Conservation (phyloP, 2,329 filamentous ascomycete species). For the Clonostachys byssicola region DNA sequence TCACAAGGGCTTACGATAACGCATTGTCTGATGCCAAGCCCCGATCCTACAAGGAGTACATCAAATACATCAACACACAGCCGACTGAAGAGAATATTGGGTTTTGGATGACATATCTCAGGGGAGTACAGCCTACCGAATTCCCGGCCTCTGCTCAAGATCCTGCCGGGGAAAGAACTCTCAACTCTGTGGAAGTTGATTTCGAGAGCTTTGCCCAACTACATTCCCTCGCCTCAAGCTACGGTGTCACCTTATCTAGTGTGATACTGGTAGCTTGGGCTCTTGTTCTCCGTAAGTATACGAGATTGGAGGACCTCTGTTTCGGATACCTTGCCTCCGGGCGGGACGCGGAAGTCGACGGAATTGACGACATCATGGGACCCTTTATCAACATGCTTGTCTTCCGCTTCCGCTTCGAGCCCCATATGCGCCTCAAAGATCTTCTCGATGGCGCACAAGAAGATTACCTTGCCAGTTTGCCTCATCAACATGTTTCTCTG, state of each 20-base stretch:
- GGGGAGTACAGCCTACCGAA: slow-evolving; percentile 1
- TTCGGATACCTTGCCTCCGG: slow-evolving; percentile 52
- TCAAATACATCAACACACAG: slow-evolving; percentile 7
- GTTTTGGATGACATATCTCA: slow-evolving; percentile 10
- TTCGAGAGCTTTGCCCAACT: slow-evolving; percentile 1
- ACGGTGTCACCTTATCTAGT: slow-evolving; percentile 39
- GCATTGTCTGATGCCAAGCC: not conserved
- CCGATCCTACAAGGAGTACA: slow-evolving; percentile 10
- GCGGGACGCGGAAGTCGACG: slow-evolving; percentile 42
- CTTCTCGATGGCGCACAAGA: slow-evolving; percentile 37
- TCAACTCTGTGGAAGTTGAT: slow-evolving; percentile 5
- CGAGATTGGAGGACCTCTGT: slow-evolving; percentile 38
- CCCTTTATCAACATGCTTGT: slow-evolving; percentile 52
- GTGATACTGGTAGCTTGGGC: slow-evolving; percentile 49
- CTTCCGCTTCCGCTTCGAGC: slow-evolving; percentile 33
- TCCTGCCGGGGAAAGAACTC: not conserved
- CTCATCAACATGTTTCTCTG: slow-evolving; percentile 43
- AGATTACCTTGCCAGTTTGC: slow-evolving; percentile 38
- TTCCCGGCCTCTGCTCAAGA: not conserved
- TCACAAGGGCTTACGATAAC: slow-evolving; percentile 16
- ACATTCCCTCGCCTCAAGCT: slow-evolving; percentile 1
- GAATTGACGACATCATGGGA: slow-evolving; percentile 43
- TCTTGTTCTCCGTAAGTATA: slow-evolving; percentile 41
- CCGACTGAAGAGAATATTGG: slow-evolving; percentile 4
- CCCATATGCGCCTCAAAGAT: slow-evolving; percentile 10